phyloP scores from a whole-genome alignment of 2,329 filamentous ascomycete species.

The Polytolypa hystricis region DNA sequence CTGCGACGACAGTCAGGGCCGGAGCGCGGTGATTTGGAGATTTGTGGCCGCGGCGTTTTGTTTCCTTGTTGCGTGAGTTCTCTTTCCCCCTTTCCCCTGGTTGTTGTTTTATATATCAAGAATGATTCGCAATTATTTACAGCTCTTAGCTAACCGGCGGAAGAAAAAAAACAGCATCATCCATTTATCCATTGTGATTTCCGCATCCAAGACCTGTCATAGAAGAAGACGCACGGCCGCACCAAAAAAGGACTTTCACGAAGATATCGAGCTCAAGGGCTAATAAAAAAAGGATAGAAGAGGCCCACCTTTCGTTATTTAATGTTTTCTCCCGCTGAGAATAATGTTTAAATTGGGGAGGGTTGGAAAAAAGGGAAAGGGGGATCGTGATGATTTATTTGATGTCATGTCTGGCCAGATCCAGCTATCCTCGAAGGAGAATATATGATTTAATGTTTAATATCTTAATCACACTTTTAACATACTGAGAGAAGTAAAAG shows the following conservation, averaged over 20 bases:
- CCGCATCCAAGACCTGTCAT: conserved; percentile 1
- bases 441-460: neutral
- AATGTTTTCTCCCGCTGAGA: neutral
- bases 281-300: neutral
- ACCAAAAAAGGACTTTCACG: neutral
- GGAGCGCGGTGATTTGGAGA: conserved; percentile 3
- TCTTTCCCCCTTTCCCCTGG: neutral
- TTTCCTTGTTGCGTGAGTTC: conserved; percentile 4
- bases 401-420: neutral
- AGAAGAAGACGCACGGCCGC: neutral
- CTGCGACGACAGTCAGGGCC: neutral
- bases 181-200: neutral
- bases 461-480: neutral
- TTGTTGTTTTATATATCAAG: neutral
- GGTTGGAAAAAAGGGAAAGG: neutral
- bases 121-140: neutral
- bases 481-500: neutral
- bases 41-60: conserved; percentile 3
- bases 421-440: neutral
- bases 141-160: neutral
- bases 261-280: conserved; percentile 5
- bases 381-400: neutral
- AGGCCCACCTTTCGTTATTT: neutral
- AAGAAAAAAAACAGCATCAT: conserved; percentile 1
- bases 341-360: neutral